Percentiles rank a stretch among this genome's conserved stretches.
Conservation (phyloP, 2,329 filamentous ascomycete genomes). For the Rhinocladiella similis region DNA sequence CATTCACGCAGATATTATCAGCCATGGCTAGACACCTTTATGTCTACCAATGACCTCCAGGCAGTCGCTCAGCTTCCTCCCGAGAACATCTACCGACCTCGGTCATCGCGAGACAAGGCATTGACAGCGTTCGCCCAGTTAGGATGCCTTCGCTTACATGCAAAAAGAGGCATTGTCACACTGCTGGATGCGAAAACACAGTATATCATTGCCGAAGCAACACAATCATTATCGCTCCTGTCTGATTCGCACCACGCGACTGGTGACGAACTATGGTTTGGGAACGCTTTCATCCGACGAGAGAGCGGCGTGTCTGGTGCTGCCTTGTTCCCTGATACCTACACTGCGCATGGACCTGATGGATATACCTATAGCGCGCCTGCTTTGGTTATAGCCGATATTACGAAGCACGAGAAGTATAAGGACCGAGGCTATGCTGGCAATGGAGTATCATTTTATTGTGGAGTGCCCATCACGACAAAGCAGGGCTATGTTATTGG, state of each 20-base stretch:
- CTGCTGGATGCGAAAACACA: constrained; percentile 53
- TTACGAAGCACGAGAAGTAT: constrained; percentile 41
- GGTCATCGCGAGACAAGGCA: constrained; percentile 34
- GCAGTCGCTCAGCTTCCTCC: constrained; percentile 10
- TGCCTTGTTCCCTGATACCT: constrained; percentile 25
- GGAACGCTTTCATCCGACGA: constrained; percentile 34
- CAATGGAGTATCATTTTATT: constrained; percentile 51
- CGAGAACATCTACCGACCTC: constrained; percentile 26
- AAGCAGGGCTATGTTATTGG: constrained; percentile 60
- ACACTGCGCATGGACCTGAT: constrained; percentile 18
- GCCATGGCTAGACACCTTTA: constrained; percentile 30
- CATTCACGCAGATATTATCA: constrained; percentile 18
- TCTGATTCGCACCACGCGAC: constrained; percentile 30
- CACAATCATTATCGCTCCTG: constrained; percentile 42
- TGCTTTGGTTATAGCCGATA: constrained; percentile 39
- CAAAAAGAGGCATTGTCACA: constrained; percentile 49
- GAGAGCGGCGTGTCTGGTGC: constrained; percentile 32
- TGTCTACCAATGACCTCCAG: constrained; percentile 25
- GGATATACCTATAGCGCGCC: constrained; percentile 19
- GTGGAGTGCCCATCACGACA: constrained; percentile 62
- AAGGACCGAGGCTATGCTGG: constrained; percentile 39
- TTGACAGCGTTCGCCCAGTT: constrained; percentile 55
- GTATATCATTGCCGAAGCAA: constrained; percentile 54
- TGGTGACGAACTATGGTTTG: constrained; percentile 34
- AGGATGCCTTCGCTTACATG: constrained; percentile 46